Percentiles rank a stretch among this genome's conserved stretches.
Evolutionary conservation across 2,329 filamentous ascomycete genomes (phyloP).

Genomic region (Nemania sp.): DNA sequence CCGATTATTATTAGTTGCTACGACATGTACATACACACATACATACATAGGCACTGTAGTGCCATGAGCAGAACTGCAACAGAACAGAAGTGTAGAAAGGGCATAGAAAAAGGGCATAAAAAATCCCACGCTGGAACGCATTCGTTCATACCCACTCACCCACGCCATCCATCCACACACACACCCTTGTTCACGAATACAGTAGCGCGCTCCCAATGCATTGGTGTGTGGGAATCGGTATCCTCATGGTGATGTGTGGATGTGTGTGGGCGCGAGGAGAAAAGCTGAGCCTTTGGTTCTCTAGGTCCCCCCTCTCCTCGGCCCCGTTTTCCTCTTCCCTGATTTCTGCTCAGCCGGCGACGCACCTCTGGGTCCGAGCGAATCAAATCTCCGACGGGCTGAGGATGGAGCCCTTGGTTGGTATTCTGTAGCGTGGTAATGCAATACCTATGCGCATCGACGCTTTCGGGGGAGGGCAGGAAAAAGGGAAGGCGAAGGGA

Average conservation of each 20-base stretch:
- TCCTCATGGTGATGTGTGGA: conserved; percentile 30
- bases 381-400: conserved; percentile 43
- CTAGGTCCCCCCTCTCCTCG: conserved; percentile 7
- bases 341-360: conserved; percentile 31
- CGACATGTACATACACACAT: not conserved
- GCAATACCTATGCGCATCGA: conserved; percentile 47
- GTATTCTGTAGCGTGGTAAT: not conserved
- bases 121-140: conserved; percentile 5
- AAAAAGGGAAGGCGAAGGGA: not conserved
- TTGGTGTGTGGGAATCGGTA: conserved; percentile 46
- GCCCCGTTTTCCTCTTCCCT: conserved; percentile 35
- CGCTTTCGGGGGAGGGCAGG: conserved; percentile 40
- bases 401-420: conserved; percentile 24
- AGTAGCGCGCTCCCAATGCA: conserved; percentile 48
- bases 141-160: conserved; percentile 15
- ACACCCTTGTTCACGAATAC: conserved; percentile 34
- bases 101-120: conserved; percentile 11
- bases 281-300: conserved; percentile 28
- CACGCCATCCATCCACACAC: conserved; percentile 16
- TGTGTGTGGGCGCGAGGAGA: not conserved
- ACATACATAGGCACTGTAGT: no score
- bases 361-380: conserved; percentile 34
- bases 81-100: conserved; percentile 25
- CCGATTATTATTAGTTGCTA: conserved; percentile 21
- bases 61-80: conserved; percentile 17